A percentile compares a stretch with the other conserved stretches of the same genome.
These are phyloP conservation scores for Tylopilus sp. DNA, from an alignment of 768 basidiomycete species.

Conservation along the genomic window DNA sequence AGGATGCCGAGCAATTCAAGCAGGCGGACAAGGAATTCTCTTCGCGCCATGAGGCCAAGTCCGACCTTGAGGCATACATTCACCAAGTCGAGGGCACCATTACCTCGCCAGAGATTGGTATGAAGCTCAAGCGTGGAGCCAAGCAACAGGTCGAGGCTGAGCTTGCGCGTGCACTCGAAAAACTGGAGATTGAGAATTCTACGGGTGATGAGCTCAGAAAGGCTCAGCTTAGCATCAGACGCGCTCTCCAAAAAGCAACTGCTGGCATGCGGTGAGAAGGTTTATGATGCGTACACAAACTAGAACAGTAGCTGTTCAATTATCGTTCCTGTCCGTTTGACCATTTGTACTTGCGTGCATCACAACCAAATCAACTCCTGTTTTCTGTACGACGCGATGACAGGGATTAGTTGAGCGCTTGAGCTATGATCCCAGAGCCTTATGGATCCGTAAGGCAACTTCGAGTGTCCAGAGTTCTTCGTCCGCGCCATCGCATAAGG, in stretches of 20 bases:
- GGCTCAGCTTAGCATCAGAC: conserved; percentile 92
- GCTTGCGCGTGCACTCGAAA: conserved; percentile 97
- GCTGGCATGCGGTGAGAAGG: conserved; percentile 72
- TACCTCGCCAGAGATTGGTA: conserved; percentile 92
- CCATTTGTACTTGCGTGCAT: conserved; percentile 11
- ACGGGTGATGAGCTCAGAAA: conserved; percentile 93
- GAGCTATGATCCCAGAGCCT: conserved; percentile 40
- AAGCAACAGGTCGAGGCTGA: conserved; percentile 94
- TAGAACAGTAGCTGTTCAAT: conserved; percentile 14
- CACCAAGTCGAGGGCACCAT: conserved; percentile 96
- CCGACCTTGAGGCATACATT: conserved; percentile 96
- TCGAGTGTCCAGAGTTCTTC: conserved; percentile 95
- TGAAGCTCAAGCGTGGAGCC: conserved; percentile 98
- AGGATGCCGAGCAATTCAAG: conserved; percentile 96
- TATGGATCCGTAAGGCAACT: conserved; percentile 76
- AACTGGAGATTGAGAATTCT: conserved; percentile 96
- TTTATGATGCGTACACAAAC: conserved; percentile 7
- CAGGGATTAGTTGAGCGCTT: neutral
- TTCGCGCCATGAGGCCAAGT: conserved; percentile 95
- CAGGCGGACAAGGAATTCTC: conserved; percentile 97
- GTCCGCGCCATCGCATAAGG: conserved; percentile 92
- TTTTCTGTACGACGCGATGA: conserved; percentile 5
- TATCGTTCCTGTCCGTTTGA: conserved; percentile 16
- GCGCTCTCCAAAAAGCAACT: conserved; percentile 96
- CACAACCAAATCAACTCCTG: conserved; percentile 13